Evolutionary conservation across 164 flowering plant species (phyloP), one percentile per base, ranked within the genome.

Genomic region (Akebia trifoliata): DNA sequence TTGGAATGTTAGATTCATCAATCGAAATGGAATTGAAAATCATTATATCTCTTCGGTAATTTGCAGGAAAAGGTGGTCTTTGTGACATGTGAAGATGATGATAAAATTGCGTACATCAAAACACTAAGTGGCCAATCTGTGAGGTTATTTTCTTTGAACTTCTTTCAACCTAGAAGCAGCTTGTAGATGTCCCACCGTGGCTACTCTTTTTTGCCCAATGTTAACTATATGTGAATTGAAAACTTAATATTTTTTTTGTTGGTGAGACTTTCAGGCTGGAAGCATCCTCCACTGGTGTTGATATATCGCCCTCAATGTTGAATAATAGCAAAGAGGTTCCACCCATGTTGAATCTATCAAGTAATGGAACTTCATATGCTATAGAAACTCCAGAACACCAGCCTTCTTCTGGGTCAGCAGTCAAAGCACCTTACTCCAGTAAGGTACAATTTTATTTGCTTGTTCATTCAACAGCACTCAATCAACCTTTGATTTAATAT

Each of bases 71-170:
- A 84, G 58, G 96, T 92, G 64, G 87, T 76, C 39, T 89, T 92
- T 74, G 98, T 92, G 68, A 86, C 96, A n/a, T 92, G 98, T 68
- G 98, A 89, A 70, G 96, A 84, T 73, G 88, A 82, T 58, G 98
- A 92, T 17, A 74, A 64, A 72, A 60, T 82, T 71, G 45, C 78
- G 17, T 68, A 78, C 35, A 59, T 83, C 20, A 67, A 61, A 59
- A 76, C 60, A 31, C 84, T 84, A 39, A 45, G 58, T 20, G 87
- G 93, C 59, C 76, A 79, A 69, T 77, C 62, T 72, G 85, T 87
- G 64, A 92, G 98, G 95, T 89, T 18, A 58, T 37, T 53, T 57
- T 56, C 39, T 65, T 30, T 1, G 32, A 24, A 50, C 29, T 50
- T 62, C 10, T 43, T 15, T 17, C 34, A 32, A 31, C 20, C n/a